These are phyloP conservation scores for Obba rivulosa DNA, from an alignment of 768 basidiomycete genomes.

Conservation along the genomic window DNA sequence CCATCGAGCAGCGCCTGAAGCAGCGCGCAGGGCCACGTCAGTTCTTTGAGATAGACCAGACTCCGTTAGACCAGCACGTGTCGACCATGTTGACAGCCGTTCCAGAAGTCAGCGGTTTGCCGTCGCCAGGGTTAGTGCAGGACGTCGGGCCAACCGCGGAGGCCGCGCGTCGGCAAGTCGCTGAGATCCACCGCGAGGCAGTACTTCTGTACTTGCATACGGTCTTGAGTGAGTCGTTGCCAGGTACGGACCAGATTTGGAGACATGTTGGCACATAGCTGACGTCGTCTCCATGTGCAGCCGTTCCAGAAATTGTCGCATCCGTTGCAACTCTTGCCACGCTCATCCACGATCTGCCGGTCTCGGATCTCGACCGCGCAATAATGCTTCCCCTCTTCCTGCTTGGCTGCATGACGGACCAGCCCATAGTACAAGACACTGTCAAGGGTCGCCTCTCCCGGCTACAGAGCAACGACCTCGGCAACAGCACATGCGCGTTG, in stretches of 20 bases:
- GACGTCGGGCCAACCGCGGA: slow-evolving; percentile 16
- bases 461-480: slow-evolving; percentile 18
- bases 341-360: slow-evolving; percentile 46
- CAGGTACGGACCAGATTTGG: slow-evolving; percentile 39
- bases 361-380: slow-evolving; percentile 59
- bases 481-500: slow-evolving; percentile 18
- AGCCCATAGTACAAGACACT: slow-evolving; percentile 41
- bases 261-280: not conserved
- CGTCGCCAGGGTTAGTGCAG: slow-evolving; percentile 1
- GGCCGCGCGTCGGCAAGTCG: slow-evolving; percentile 45
- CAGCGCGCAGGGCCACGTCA: slow-evolving; percentile 27
- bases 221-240: slow-evolving; percentile 60
- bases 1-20: slow-evolving; percentile 61
- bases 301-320: slow-evolving; percentile 63
- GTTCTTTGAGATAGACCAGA: slow-evolving; percentile 7
- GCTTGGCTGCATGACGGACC: slow-evolving; percentile 69
- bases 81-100: slow-evolving; percentile 9
- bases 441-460: slow-evolving; percentile 14
- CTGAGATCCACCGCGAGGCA: slow-evolving; percentile 59
- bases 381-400: slow-evolving; percentile 72
- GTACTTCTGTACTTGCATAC: slow-evolving; percentile 67
- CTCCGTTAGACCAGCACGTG: slow-evolving; percentile 5
- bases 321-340: slow-evolving; percentile 53
- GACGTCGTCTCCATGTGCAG: slow-evolving; percentile 28
- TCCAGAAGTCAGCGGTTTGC: slow-evolving; percentile 8